Conservation (phyloP, 768 basidiomycete species). For the Leucocoprinus birnbaumii region DNA sequence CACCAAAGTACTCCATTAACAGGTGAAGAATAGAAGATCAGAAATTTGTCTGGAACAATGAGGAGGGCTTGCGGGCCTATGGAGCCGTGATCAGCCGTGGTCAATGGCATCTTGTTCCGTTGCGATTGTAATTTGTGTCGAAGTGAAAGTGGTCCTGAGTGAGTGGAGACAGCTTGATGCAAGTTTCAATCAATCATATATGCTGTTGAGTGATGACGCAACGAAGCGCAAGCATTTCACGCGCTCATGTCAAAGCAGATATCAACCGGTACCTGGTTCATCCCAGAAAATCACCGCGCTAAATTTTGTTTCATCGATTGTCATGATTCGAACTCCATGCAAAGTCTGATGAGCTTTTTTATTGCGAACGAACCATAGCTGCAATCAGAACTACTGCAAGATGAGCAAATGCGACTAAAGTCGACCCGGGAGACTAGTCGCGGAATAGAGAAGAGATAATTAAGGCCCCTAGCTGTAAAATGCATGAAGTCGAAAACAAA, state of each 20-base stretch:
- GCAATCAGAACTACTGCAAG: constrained; percentile 7
- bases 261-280: neutral
- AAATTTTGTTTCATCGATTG: too few species aligned
- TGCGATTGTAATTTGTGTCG: neutral
- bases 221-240: neutral
- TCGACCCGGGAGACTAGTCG: constrained; percentile 23
- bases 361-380: neutral
- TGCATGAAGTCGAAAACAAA: constrained; percentile 31
- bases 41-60: constrained; percentile 43
- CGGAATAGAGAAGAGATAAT: constrained; percentile 24
- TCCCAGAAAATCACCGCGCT: neutral
- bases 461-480: constrained; percentile 39
- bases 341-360: constrained; percentile 3
- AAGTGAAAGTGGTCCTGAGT: neutral
- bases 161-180: neutral
- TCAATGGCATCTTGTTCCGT: constrained; percentile 46
- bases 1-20: constrained; percentile 69
- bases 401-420: neutral
- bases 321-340: too few species aligned
- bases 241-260: neutral
- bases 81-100: constrained; percentile 27
- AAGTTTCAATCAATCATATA: neutral
- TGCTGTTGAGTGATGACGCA: constrained; percentile 5
- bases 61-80: constrained; percentile 34
- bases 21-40: constrained; percentile 73